These are phyloP conservation scores for Pilatotrama ljubarskyi DNA, from an alignment of 768 basidiomycete species.

Conservation along the genomic window DNA sequence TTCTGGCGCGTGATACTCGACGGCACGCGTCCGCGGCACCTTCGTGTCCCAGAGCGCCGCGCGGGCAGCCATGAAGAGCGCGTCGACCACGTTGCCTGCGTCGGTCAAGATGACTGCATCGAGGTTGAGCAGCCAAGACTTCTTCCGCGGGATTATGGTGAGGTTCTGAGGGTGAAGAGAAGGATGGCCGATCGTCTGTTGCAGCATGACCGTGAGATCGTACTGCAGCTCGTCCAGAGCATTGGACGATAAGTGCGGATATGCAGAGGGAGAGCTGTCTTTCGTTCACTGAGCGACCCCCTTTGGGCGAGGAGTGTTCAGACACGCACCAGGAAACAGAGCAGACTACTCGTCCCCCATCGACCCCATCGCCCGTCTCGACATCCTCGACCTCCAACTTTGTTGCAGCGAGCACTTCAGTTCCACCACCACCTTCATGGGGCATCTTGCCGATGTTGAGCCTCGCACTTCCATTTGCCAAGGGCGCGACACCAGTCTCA, in stretches of 20 bases:
- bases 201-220: conserved; percentile 65
- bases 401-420: conserved; percentile 75
- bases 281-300: conserved; percentile 32
- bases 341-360: conserved; percentile 65
- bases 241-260: conserved; percentile 61
- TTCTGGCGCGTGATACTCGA: conserved; percentile 62
- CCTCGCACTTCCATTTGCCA: conserved; percentile 83
- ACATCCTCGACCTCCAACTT: conserved; percentile 78
- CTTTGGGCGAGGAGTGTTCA: neutral
- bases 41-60: conserved; percentile 82
- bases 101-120: conserved; percentile 77
- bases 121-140: conserved; percentile 74
- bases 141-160: conserved; percentile 46
- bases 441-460: conserved; percentile 65
- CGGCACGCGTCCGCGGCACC: conserved; percentile 69
- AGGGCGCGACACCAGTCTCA: conserved; percentile 75
- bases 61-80: conserved; percentile 74
- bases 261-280: conserved; percentile 78
- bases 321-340: conserved; percentile 74
- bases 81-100: conserved; percentile 74
- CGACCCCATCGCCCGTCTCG: conserved; percentile 43
- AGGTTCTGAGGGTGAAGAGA: conserved; percentile 70
- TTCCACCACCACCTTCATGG: conserved; percentile 60
- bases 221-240: conserved; percentile 77
- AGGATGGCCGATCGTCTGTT: conserved; percentile 63